Evolutionary conservation across 495 filamentous ascomycete genomes (phyloP).

Genomic region (Penicillium dipodomyicola): DNA sequence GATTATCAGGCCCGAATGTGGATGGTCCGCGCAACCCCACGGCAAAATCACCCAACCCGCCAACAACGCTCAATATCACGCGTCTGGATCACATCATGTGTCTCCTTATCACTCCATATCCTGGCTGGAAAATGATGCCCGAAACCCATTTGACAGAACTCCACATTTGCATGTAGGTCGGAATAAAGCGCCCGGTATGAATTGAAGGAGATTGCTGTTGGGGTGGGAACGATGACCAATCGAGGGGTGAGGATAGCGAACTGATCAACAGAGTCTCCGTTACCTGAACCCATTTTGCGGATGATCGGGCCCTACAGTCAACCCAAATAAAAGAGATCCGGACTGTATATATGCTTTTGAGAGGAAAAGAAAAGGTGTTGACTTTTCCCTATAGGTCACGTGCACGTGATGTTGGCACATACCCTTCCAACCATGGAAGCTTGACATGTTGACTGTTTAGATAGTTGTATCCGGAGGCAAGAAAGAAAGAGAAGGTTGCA

Average conservation of each 20-base stretch:
- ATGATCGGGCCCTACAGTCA: not conserved
- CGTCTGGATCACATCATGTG: conserved; percentile 16
- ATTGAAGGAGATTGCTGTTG: conserved; percentile 15
- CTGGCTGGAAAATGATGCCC: conserved; percentile 18
- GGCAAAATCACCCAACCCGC: conserved; percentile 27
- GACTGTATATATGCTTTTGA: not conserved
- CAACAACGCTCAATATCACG: conserved; percentile 28
- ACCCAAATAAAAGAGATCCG: too few relatives aligned
- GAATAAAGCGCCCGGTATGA: conserved; percentile 26
- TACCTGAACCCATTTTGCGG: not conserved
- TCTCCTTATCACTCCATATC: conserved; percentile 27
- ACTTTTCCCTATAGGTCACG: not conserved
- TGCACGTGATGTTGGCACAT: not conserved
- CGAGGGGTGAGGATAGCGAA: conserved; percentile 23
- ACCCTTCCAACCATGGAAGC: too few relatives aligned
- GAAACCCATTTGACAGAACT: conserved; percentile 29
- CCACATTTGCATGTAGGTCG: conserved; percentile 17
- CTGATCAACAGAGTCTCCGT: not conserved
- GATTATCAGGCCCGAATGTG: not conserved
- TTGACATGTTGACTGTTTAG: too few relatives aligned
- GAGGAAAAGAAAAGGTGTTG: not conserved
- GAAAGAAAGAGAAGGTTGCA: too few relatives aligned
- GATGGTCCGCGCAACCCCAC: conserved; percentile 16
- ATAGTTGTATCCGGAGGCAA: too few relatives aligned
- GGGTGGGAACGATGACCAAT: conserved; percentile 25